phyloP scores from a whole-genome alignment of 805 yeast genomes.

The Candida fluviatilis region DNA sequence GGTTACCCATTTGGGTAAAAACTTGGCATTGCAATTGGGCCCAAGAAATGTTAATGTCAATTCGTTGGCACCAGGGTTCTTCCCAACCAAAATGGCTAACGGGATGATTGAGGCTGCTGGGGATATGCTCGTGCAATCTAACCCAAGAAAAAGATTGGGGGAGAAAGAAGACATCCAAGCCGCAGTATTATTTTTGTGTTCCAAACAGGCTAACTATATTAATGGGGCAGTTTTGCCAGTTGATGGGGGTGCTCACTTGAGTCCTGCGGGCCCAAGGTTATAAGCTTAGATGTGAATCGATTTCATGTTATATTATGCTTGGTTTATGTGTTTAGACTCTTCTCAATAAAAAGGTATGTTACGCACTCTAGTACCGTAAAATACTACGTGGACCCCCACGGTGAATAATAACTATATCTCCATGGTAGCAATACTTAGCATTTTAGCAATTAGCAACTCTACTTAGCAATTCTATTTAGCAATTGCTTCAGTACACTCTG shows the following conservation, averaged over 20 bases:
- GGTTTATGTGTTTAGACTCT: no score
- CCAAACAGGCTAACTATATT: slow-evolving; percentile 53
- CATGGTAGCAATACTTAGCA: no score
- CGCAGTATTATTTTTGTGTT: slow-evolving; percentile 50
- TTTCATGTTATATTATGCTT: no score
- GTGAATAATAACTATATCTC: no score
- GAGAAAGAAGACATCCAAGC: slow-evolving; percentile 54
- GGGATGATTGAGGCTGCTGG: slow-evolving; percentile 55
- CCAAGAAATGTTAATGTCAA: slow-evolving; percentile 66
- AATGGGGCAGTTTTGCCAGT: slow-evolving; percentile 66
- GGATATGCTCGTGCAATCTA: slow-evolving; percentile 40
- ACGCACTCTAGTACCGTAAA: no score
- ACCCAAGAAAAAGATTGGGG: slow-evolving; percentile 66
- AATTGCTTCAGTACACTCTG: no score
- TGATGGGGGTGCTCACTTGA: slow-evolving; percentile 63
- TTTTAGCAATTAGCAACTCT: no score
- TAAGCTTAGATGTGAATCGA: no score
- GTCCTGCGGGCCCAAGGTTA: slow-evolving; percentile 3
- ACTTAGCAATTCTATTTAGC: no score
- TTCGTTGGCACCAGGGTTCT: slow-evolving; percentile 71
- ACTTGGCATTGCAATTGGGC: slow-evolving; percentile 62
- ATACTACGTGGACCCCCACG: no score
- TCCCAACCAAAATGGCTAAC: slow-evolving; percentile 71
- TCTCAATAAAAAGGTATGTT: no score
- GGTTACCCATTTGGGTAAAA: slow-evolving; percentile 61